Conservation (phyloP, 1,284 basidiomycete genomes). For the Leccinum pachyderme region DNA sequence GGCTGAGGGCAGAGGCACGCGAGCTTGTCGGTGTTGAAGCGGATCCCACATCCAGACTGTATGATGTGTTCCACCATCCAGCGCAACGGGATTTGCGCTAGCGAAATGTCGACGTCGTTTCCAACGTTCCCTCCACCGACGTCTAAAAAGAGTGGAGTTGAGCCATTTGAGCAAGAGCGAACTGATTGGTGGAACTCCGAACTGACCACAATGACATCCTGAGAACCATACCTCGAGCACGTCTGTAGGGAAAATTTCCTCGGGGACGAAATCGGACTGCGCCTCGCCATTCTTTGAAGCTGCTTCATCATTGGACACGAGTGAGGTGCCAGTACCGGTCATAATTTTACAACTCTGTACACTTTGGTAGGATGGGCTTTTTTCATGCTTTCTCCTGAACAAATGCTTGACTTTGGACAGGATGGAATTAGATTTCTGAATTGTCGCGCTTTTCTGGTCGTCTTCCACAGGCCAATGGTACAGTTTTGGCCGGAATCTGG, state of each 20-base stretch:
- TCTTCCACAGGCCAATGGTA: slow-evolving; percentile 42
- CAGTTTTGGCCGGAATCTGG: slow-evolving; percentile 52
- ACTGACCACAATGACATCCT: slow-evolving; percentile 57
- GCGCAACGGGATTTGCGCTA: slow-evolving; percentile 62
- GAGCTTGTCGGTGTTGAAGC: slow-evolving; percentile 47
- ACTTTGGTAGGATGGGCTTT: not conserved
- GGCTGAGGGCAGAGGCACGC: slow-evolving; percentile 22
- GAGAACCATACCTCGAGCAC: slow-evolving; percentile 66
- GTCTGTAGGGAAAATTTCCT: slow-evolving; percentile 38
- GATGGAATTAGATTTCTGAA: not conserved
- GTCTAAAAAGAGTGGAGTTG: slow-evolving; percentile 40
- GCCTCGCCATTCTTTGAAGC: not conserved
- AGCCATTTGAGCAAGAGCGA: not conserved
- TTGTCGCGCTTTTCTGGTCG: not conserved
- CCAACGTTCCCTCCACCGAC: slow-evolving; percentile 62
- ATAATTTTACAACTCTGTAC: not conserved
- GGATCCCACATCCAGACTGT: slow-evolving; percentile 47
- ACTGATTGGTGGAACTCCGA: not conserved
- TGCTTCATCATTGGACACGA: not conserved
- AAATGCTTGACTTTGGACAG: not conserved
- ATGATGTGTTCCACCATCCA: slow-evolving; percentile 71
- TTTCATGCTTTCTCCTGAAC: not conserved
- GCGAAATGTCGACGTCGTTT: slow-evolving; percentile 41
- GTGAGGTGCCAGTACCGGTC: not conserved
- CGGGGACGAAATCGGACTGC: slow-evolving; percentile 7